A percentile compares a stretch with the other conserved stretches of the same genome.
Conservation (phyloP, 768 basidiomycete genomes). For the Termitomyces sp. region DNA sequence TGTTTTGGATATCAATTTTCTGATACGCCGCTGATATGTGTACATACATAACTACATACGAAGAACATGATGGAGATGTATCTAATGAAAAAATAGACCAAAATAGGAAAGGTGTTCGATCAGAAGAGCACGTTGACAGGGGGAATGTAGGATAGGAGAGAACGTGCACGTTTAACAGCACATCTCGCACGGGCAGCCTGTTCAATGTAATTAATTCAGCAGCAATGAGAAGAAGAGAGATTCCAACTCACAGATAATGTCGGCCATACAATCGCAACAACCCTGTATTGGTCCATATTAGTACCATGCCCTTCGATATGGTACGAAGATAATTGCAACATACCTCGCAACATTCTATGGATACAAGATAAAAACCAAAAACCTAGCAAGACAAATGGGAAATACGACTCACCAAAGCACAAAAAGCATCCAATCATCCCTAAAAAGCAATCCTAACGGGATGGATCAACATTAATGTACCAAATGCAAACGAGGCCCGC, state of each 20-base stretch:
- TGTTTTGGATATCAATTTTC: background rate
- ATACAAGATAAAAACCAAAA: background rate
- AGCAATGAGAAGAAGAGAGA: background rate
- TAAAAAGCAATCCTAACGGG: constrained; percentile 59
- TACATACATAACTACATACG: background rate
- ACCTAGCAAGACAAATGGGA: background rate
- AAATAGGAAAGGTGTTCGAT: background rate
- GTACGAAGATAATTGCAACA: constrained; percentile 3
- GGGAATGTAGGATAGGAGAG: constrained; percentile 17
- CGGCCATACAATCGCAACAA: constrained; percentile 66
- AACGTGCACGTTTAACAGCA: constrained; percentile 42
- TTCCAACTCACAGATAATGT: constrained; percentile 59
- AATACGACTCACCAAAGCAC: constrained; percentile 54
- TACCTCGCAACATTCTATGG: constrained; percentile 68
- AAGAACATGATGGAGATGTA: background rate
- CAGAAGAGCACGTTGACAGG: background rate
- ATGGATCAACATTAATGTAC: background rate
- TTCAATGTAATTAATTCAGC: background rate
- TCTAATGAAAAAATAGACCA: background rate
- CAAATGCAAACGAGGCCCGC: background rate
- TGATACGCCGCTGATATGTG: background rate
- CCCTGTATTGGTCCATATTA: constrained; percentile 30
- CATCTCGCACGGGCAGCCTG: constrained; percentile 81
- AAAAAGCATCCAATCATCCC: constrained; percentile 61
- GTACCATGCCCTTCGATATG: background rate